A percentile compares a stretch with the other conserved stretches of the same genome.
Conservation (phyloP, 1,284 basidiomycete species). For the Inonotus hispidus region DNA sequence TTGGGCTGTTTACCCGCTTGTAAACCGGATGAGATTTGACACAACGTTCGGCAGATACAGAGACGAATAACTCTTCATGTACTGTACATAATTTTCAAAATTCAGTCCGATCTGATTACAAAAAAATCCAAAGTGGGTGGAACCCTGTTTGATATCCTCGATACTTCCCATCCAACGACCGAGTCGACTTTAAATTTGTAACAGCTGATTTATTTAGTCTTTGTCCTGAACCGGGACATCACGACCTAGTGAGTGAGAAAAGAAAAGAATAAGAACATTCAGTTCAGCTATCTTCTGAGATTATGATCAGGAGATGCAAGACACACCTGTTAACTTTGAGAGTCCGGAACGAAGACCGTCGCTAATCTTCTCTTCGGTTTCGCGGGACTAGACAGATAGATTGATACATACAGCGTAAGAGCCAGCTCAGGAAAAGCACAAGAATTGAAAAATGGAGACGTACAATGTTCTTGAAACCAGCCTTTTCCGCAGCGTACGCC, state of each 20-base stretch:
- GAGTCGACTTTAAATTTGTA: background rate
- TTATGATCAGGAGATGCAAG: background rate
- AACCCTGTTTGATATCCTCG: too few species aligned
- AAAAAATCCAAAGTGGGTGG: too few species aligned
- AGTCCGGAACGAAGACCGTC: background rate
- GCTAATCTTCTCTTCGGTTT: background rate
- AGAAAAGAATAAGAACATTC: too few species aligned
- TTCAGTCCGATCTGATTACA: too few species aligned
- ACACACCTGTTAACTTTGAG: constrained; percentile 4
- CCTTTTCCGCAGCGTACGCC: constrained; percentile 6
- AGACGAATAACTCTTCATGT: too few species aligned
- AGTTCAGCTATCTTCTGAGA: too few species aligned
- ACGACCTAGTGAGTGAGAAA: background rate
- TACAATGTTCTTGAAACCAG: constrained; percentile 6
- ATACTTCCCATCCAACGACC: too few species aligned
- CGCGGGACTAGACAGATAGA: background rate
- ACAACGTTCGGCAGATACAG: too few species aligned
- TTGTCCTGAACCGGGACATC: background rate
- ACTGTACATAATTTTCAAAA: too few species aligned
- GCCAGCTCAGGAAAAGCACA: background rate
- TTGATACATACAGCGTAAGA: background rate
- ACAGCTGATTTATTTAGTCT: background rate
- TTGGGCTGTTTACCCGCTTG: too few species aligned
- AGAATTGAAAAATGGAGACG: background rate
- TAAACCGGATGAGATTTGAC: too few species aligned